These are phyloP conservation scores for Phytophthora litchii DNA, from an alignment of 352 stramenopile genomes.

Conservation along the genomic window DNA sequence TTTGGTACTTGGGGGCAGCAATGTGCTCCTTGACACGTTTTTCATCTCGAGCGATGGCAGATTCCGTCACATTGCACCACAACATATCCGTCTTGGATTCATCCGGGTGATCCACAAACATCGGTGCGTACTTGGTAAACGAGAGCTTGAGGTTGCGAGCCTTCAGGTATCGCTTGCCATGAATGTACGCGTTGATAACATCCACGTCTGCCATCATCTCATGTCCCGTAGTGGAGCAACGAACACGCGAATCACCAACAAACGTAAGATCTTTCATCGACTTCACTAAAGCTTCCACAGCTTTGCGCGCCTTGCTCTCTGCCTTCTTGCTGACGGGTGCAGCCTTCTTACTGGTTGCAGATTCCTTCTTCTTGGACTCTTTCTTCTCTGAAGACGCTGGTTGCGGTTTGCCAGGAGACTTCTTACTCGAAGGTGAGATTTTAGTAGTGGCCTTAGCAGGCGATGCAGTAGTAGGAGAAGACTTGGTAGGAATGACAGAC, in stretches of 20 bases:
- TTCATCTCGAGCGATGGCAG: slow-evolving; percentile 51
- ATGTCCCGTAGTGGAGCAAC: slow-evolving; percentile 65
- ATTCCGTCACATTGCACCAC: slow-evolving; percentile 75
- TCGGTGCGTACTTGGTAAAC: slow-evolving; percentile 62
- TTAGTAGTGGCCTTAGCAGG: slow-evolving; percentile 13
- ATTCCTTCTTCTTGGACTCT: slow-evolving; percentile 12
- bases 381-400: slow-evolving; percentile 19
- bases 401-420: slow-evolving; percentile 14
- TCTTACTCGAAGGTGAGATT: slow-evolving; percentile 15
- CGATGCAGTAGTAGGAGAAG: slow-evolving; percentile 5
- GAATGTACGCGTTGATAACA: slow-evolving; percentile 57
- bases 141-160: slow-evolving; percentile 46
- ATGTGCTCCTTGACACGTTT: slow-evolving; percentile 66
- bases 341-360: slow-evolving; percentile 12
- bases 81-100: slow-evolving; percentile 55
- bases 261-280: slow-evolving; percentile 50
- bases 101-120: slow-evolving; percentile 69
- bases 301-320: slow-evolving; percentile 21
- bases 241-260: slow-evolving; percentile 50
- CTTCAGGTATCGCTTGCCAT: slow-evolving; percentile 66
- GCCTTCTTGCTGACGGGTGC: slow-evolving; percentile 28
- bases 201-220: slow-evolving; percentile 69
- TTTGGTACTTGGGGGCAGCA: slow-evolving; percentile 53
- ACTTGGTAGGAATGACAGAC: slow-evolving; percentile 1
- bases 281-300: slow-evolving; percentile 52